Evolutionary conservation across 495 filamentous ascomycete genomes (phyloP).

Genomic region (Acidomyces sp.): DNA sequence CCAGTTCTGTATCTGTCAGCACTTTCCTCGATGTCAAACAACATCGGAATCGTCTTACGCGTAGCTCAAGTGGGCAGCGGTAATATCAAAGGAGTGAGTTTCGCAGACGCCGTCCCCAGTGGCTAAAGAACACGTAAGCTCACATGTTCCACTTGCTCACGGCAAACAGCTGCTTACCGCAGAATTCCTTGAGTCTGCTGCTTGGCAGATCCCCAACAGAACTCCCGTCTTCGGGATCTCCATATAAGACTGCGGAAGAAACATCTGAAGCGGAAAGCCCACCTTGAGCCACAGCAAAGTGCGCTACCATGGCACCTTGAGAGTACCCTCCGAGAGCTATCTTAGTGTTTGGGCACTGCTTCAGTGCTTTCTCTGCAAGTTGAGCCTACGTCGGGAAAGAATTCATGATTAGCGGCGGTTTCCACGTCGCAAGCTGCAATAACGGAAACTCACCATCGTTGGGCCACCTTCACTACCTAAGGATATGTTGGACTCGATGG

Average conservation of each 20-base stretch:
- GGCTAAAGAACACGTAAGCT: conserved; percentile 2
- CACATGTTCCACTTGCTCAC: background rate
- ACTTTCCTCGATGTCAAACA: background rate
- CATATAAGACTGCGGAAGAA: conserved; percentile 9
- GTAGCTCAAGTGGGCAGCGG: conserved; percentile 8
- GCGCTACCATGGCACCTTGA: conserved; percentile 41
- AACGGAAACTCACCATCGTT: too few relatives aligned
- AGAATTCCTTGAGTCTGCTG: conserved; percentile 8
- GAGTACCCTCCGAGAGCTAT: conserved; percentile 50
- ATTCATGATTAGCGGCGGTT: too few relatives aligned
- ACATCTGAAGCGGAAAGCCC: conserved; percentile 5
- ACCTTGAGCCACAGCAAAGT: conserved; percentile 29
- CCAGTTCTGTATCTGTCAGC: conserved; percentile 1
- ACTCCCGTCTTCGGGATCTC: conserved; percentile 6
- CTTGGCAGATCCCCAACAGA: conserved; percentile 9
- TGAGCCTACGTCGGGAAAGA: too few relatives aligned
- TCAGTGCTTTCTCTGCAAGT: conserved; percentile 35
- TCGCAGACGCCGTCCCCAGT: conserved; percentile 15
- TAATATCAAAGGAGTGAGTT: conserved; percentile 6
- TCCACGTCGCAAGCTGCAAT: too few relatives aligned
- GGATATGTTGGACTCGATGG: conserved; percentile 5
- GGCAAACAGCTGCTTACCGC: conserved; percentile 3
- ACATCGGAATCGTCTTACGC: background rate
- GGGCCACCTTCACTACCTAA: conserved; percentile 6
- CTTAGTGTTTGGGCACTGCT: conserved; percentile 46